Evolutionary conservation across 495 filamentous ascomycete species (phyloP).

Genomic region (Lentithecium fluviatile): DNA sequence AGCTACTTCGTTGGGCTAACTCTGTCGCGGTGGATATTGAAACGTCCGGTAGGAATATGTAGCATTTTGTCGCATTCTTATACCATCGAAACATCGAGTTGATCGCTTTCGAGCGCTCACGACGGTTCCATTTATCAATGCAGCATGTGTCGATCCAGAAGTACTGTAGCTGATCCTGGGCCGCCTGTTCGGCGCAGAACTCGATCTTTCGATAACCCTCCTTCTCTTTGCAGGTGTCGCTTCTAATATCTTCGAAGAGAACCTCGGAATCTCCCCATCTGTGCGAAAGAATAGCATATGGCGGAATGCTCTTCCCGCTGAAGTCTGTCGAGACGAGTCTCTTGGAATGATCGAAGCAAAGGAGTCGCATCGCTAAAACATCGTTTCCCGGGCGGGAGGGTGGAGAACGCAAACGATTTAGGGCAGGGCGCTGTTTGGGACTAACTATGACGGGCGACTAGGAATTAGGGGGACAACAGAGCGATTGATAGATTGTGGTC

Average conservation of each 20-base stretch:
- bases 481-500: no score
- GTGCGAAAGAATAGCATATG: conserved; percentile 26
- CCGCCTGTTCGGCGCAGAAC: conserved; percentile 27
- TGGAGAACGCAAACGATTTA: no score
- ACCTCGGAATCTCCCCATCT: conserved; percentile 19
- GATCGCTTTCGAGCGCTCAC: neutral
- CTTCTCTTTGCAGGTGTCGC: conserved; percentile 1
- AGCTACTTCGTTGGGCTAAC: neutral
- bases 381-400: no score
- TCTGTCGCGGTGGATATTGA: neutral
- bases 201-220: conserved; percentile 18
- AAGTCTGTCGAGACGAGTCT: conserved; percentile 12
- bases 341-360: neutral
- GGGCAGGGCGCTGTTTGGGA: no score
- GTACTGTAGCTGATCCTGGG: conserved; percentile 16
- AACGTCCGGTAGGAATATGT: conserved; percentile 20
- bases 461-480: no score
- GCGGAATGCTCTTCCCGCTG: conserved; percentile 8
- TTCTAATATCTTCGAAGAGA: conserved; percentile 18
- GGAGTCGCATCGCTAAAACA: conserved; percentile 6
- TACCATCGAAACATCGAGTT: conserved; percentile 27
- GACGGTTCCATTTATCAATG: conserved; percentile 22
- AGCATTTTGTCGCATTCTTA: conserved; percentile 11
- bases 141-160: conserved; percentile 32
- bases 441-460: no score